These are phyloP conservation scores for Lolium rigidum DNA, from an alignment of 176 grass and related monocot species.

Conservation along the genomic window DNA sequence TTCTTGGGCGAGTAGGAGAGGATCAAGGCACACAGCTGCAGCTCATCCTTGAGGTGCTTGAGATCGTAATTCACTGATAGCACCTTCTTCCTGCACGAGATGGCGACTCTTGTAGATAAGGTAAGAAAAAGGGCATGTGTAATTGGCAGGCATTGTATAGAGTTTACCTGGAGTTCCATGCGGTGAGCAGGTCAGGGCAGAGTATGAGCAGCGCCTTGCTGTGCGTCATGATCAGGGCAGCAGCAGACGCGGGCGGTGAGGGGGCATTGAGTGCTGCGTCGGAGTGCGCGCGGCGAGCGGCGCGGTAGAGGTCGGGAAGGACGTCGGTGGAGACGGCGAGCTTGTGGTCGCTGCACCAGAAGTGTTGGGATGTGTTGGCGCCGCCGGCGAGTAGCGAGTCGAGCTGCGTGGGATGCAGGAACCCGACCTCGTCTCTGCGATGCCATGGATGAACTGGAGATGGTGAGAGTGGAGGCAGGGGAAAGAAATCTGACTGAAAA, in stretches of 20 bases:
- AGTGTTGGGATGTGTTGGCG: conserved; percentile 31
- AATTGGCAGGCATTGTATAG: no score
- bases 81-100: conserved; percentile 60
- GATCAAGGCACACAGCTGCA: conserved; percentile 62
- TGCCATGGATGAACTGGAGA: neutral
- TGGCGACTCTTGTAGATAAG: neutral
- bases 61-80: conserved; percentile 49
- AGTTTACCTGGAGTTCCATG: conserved; percentile 82
- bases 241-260: conserved; percentile 15
- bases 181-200: conserved; percentile 64
- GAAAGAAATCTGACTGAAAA: neutral
- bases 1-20: conserved; percentile 70
- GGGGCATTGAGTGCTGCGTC: neutral
- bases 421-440: conserved; percentile 77
- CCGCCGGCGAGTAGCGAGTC: conserved; percentile 37
- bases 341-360: conserved; percentile 84
- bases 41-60: conserved; percentile 57
- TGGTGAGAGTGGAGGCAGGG: no score
- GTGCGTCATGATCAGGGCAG: conserved; percentile 55
- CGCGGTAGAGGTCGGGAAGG: conserved; percentile 53
- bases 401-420: conserved; percentile 74
- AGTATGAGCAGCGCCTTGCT: conserved; percentile 79
- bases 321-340: conserved; percentile 68
- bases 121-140: no score
- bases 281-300: conserved; percentile 45